A percentile compares a stretch with the other conserved stretches of the same genome.
These are phyloP conservation scores for Conoideocrella luteorostrata DNA, from an alignment of 2,329 filamentous ascomycete genomes.

Conservation along the genomic window DNA sequence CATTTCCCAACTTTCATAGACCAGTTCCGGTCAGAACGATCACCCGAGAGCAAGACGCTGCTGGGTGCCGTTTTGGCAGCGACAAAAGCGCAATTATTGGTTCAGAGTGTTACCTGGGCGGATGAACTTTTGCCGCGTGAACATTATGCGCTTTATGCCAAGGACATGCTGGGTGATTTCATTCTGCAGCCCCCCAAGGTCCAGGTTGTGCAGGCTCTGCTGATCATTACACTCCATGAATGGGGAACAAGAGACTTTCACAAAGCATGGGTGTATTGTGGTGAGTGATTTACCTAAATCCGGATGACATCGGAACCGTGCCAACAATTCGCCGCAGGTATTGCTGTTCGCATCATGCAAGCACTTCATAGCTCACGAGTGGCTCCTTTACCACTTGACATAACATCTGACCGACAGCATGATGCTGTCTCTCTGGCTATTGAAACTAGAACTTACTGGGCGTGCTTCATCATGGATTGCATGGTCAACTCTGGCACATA, in stretches of 20 bases:
- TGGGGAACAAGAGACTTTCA: slow-evolving; percentile 36
- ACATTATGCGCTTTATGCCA: slow-evolving; percentile 25
- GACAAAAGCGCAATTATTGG: slow-evolving; percentile 24
- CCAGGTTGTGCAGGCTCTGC: slow-evolving; percentile 31
- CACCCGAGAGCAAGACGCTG: slow-evolving; percentile 21
- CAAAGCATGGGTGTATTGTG: slow-evolving; percentile 37
- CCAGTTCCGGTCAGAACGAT: slow-evolving; percentile 15
- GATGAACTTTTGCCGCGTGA: slow-evolving; percentile 22
- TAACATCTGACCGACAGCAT: slow-evolving; percentile 12
- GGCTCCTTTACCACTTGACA: slow-evolving; percentile 21
- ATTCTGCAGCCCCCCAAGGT: slow-evolving; percentile 24
- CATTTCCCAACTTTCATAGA: slow-evolving; percentile 25
- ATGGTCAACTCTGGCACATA: slow-evolving; percentile 36
- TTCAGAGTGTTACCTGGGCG: slow-evolving; percentile 22
- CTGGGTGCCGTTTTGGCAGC: slow-evolving; percentile 23
- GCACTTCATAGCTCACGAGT: slow-evolving; percentile 23
- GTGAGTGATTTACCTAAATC: slow-evolving; percentile 8
- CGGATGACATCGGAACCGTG: background rate
- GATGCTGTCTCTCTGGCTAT: slow-evolving; percentile 21
- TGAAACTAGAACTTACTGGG: slow-evolving; percentile 37
- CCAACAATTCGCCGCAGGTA: slow-evolving; percentile 17
- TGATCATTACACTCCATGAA: slow-evolving; percentile 33
- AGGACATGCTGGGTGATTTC: slow-evolving; percentile 18
- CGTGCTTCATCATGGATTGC: slow-evolving; percentile 39
- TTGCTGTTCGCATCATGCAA: slow-evolving; percentile 34